Conservation (phyloP, 2,329 filamentous ascomycete genomes). For the Colletotrichum sp. region DNA sequence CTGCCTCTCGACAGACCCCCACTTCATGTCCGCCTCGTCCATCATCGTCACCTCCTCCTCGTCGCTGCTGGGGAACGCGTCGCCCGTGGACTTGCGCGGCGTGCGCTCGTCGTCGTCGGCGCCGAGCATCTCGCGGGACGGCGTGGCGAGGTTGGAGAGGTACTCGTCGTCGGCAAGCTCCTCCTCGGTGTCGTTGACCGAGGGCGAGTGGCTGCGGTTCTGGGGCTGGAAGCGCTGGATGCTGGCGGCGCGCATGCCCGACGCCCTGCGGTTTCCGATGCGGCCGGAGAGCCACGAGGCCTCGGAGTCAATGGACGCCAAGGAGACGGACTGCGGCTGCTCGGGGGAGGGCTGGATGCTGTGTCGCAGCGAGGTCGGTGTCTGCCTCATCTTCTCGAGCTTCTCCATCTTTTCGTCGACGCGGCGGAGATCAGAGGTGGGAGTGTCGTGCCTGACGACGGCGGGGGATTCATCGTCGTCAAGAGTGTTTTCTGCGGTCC, state of each 20-base stretch:
- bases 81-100: constrained; percentile 49
- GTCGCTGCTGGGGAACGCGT: constrained; percentile 63
- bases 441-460: constrained; percentile 49
- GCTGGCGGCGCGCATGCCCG: constrained; percentile 49
- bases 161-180: constrained; percentile 80
- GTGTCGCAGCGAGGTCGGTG: constrained; percentile 48
- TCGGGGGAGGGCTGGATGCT: constrained; percentile 55
- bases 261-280: constrained; percentile 52
- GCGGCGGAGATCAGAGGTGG: constrained; percentile 48
- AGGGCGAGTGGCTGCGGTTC: constrained; percentile 30
- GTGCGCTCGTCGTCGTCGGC: constrained; percentile 26
- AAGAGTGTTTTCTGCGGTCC: constrained; percentile 19
- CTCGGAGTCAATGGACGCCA: constrained; percentile 95
- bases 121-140: constrained; percentile 9
- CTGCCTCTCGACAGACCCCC: constrained; percentile 57
- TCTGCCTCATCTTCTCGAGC: constrained; percentile 42
- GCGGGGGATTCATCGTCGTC: constrained; percentile 19
- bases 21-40: constrained; percentile 50
- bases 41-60: constrained; percentile 51
- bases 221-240: constrained; percentile 34
- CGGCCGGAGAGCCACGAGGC: constrained; percentile 93
- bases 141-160: constrained; percentile 47
- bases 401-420: constrained; percentile 36
- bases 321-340: constrained; percentile 74
- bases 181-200: constrained; percentile 60